Percentiles rank a stretch among this genome's conserved stretches.
Conservation (phyloP, 2,329 filamentous ascomycete genomes). For the Thielaviopsis musarum region DNA sequence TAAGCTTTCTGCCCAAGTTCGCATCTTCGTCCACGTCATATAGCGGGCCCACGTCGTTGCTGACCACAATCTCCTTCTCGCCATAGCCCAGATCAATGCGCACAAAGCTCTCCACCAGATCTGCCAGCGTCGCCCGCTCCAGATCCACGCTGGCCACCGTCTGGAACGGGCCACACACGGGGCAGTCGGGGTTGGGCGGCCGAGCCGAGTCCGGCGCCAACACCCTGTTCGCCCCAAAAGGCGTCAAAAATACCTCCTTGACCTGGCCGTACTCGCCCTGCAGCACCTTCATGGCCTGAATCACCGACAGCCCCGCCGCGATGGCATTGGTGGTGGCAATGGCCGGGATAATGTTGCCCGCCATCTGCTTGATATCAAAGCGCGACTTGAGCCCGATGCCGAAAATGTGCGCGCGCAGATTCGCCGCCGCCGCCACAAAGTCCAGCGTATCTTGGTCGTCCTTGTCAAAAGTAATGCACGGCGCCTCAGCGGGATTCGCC, state of each 20-base stretch:
- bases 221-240: slow-evolving; percentile 40
- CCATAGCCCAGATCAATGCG: slow-evolving; percentile 56
- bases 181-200: slow-evolving; percentile 63
- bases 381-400: slow-evolving; percentile 76
- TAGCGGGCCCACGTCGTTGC: slow-evolving; percentile 56
- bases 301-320: slow-evolving; percentile 77
- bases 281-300: slow-evolving; percentile 85
- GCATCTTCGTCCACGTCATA: slow-evolving; percentile 84
- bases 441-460: slow-evolving; percentile 90
- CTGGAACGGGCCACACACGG: slow-evolving; percentile 64
- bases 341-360: slow-evolving; percentile 94
- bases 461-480: slow-evolving; percentile 81
- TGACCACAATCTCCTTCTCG: slow-evolving; percentile 61
- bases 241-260: slow-evolving; percentile 74
- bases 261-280: slow-evolving; percentile 51
- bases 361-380: slow-evolving; percentile 98
- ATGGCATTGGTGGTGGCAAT: slow-evolving; percentile 98
- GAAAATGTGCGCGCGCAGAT: slow-evolving; percentile 78
- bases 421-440: slow-evolving; percentile 81
- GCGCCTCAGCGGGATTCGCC: slow-evolving; percentile 32
- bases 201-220: slow-evolving; percentile 40
- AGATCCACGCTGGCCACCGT: slow-evolving; percentile 51
- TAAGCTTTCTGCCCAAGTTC: slow-evolving; percentile 64
- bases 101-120: slow-evolving; percentile 63
- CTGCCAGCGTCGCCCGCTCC: slow-evolving; percentile 50